Evolutionary conservation across 257 asterid genomes (phyloP), one percentile per base, ranked within the genome.

Genomic region (Lavandula angustifolia): DNA sequence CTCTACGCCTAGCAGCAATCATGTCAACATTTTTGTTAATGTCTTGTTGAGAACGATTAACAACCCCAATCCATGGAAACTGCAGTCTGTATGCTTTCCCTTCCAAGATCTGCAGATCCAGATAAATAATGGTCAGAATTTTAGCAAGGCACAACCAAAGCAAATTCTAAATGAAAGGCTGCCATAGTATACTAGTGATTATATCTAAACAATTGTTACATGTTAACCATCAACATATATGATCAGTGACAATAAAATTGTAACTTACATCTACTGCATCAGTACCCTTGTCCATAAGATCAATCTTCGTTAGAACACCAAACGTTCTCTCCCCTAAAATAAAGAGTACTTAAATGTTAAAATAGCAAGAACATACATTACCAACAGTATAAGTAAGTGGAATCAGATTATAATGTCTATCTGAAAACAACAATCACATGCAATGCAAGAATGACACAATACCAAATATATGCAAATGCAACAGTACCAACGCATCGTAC

Each of bases 21-120:
- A 94, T 94, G 80, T 89, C 99, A 13, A 87, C 95, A 54, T 85
- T 89, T 75, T 92, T 92, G 76, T 92, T 92, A 50, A 92, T 92
- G 79, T 92, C 99, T 64, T 82, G 85, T 79, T 92, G 99, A 65
- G 97, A 92, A 52, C 99, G 95, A 72, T 92, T 92, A 54, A 92
- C 97, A 44, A 92, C 97, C 76, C 99, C 99, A 31, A 92, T 90
- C 97, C 99, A 90, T 7, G 95, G 99, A 80, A 82, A 90, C 83
- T 90, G 99, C 75, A 94, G 86, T 81, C 80, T 87, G 63, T 82
- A 92, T 27, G 96, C 73, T 76, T 72, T 82, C 73, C 99, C 97
- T 84, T 92, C 97, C 91, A 92, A 71, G 9, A 92, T 92, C 99
- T 92, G 75, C 63, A 67, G 46, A 75, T 63, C 37, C 71, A 79